Percentiles rank a stretch among this genome's conserved stretches.
phyloP scores from a whole-genome alignment of 2,329 filamentous ascomycete genomes.

The Trichoderma koningiopsis region DNA sequence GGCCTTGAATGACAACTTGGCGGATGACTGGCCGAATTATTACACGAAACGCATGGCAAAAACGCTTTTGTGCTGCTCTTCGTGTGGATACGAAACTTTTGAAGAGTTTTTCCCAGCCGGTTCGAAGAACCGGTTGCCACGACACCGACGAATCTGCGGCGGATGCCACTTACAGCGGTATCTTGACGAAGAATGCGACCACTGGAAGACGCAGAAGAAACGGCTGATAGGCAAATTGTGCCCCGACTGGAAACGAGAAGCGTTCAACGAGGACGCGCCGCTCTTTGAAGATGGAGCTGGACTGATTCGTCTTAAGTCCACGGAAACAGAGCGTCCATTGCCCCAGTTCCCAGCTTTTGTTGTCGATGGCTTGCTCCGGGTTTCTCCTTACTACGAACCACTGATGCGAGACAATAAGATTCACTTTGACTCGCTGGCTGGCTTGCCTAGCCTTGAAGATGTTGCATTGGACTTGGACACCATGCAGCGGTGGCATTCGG shows the following conservation, averaged over 20 bases:
- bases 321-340: constrained; percentile 19
- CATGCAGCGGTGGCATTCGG: not conserved
- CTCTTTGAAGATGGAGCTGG: constrained; percentile 27
- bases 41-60: constrained; percentile 35
- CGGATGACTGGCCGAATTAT: constrained; percentile 31
- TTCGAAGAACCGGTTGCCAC: not conserved
- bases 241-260: constrained; percentile 31
- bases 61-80: constrained; percentile 36
- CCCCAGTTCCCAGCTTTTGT: constrained; percentile 18
- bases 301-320: constrained; percentile 32
- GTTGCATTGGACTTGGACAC: constrained; percentile 17
- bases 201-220: constrained; percentile 32
- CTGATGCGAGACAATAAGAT: constrained; percentile 36
- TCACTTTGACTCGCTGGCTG: constrained; percentile 36
- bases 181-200: constrained; percentile 38
- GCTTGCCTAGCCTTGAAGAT: constrained; percentile 33
- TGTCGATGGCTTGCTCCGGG: constrained; percentile 26
- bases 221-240: constrained; percentile 32
- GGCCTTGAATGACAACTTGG: constrained; percentile 30
- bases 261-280: constrained; percentile 40
- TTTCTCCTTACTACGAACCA: constrained; percentile 7
- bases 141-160: constrained; percentile 33
- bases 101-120: constrained; percentile 36
- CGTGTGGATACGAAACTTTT: constrained; percentile 40
- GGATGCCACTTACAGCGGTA: constrained; percentile 36